Base-by-base conservation (phyloP, 2,329 filamentous ascomycete genomes). In the Paecilomyces variotii region DNA sequence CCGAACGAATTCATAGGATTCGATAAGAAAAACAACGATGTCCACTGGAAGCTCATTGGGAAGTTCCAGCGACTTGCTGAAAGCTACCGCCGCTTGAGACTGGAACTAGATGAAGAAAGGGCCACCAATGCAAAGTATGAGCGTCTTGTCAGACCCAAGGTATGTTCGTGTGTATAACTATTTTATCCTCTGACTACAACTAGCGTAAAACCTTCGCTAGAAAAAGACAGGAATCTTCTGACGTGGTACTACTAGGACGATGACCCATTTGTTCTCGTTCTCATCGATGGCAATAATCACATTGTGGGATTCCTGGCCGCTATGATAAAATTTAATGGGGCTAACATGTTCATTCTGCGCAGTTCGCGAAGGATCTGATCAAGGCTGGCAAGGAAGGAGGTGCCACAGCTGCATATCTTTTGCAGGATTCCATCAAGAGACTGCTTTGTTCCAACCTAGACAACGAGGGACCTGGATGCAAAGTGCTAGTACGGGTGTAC, bases 241-340 rank as follows among this genome's bases (percentile, higher is more conserved):
- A 45, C 39, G 19, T 24, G 39, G 9, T 4, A 19, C 30, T 45
- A 78, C 30, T 45, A 78, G 65, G 73, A 82, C 26, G 78, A 80
- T 24, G 82, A 82, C 60, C 80, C 83, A 0, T 87, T 86, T 63
- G 82, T 83, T 1, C 74, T 87, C 1, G 80, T 87, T 5, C 72
- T 87, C 0, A 72, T 87, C 11, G 84, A 87, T 58, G 85, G 84
- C 24, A 84, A 87, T 68, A 82, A 82, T 54, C 86, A 86, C 64
- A 65, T 80, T 25, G 66, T 73, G 39, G 5, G 39, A 19, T 14
- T 6, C 35, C 9, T 45, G 2, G 4, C 9, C 19, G 3, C 1
- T 14, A 19, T 19, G n/a, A n/a, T 45, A 51, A 59, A 67, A 55
- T 49, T 54, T 5, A 10, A 25, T 24, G n/a, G 14, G 1, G 1